These are phyloP conservation scores for Dimocarpus longan DNA, from an alignment of 345 rosid genomes.

Conservation along the genomic window DNA sequence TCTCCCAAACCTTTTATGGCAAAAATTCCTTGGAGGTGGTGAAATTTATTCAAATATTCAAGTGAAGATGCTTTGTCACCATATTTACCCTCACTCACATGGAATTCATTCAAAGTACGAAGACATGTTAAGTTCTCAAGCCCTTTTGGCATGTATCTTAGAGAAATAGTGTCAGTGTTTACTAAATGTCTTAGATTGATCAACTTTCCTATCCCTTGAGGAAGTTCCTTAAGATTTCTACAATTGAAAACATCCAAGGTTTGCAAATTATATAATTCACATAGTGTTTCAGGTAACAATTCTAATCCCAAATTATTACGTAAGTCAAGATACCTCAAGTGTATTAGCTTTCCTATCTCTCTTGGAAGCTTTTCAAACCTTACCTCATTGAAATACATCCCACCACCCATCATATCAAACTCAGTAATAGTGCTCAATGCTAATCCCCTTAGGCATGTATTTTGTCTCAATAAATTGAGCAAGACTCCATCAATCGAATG, in stretches of 20 bases:
- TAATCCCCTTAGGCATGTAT: no score
- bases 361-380: conserved; percentile 17
- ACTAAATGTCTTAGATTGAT: conserved; percentile 17
- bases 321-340: conserved; percentile 25
- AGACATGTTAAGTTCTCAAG: conserved; percentile 9
- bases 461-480: no score
- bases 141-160: conserved; percentile 13
- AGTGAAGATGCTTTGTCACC: no score
- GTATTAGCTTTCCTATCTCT: conserved; percentile 19
- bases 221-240: not conserved
- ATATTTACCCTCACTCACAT: not conserved
- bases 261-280: conserved; percentile 23
- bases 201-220: conserved; percentile 21
- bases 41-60: no score
- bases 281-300: conserved; percentile 22
- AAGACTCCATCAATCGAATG: no score
- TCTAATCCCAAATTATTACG: conserved; percentile 1
- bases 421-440: no score
- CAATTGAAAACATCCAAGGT: not conserved
- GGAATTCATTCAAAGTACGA: not conserved
- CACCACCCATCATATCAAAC: not conserved
- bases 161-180: not conserved
- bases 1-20: no score
- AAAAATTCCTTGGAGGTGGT: no score
- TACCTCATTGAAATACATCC: not conserved